phyloP scores from a whole-genome alignment of 2,329 filamentous ascomycete genomes.

The Fusarium concolor region DNA sequence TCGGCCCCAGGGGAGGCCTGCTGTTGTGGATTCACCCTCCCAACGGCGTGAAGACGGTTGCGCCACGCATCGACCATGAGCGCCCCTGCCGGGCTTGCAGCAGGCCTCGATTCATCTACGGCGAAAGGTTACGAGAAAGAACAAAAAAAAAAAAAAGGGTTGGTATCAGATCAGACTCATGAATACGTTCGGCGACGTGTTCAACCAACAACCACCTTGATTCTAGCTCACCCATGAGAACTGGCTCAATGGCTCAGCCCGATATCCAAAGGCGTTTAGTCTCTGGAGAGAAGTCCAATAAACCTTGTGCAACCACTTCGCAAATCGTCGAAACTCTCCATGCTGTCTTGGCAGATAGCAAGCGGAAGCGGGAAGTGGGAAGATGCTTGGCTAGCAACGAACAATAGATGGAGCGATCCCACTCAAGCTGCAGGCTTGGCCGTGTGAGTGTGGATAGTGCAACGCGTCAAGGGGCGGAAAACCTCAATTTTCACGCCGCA shows the following conservation, averaged over 20 bases:
- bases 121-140: constrained; percentile 1
- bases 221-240: background rate
- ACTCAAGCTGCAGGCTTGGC: constrained; percentile 28
- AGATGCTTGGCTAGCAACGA: constrained; percentile 20
- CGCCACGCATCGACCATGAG: constrained; percentile 31
- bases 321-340: constrained; percentile 16
- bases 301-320: constrained; percentile 32
- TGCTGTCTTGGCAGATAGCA: constrained; percentile 25
- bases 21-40: constrained; percentile 15
- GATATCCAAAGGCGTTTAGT: background rate
- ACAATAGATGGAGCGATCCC: constrained; percentile 1
- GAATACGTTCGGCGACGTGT: constrained; percentile 33
- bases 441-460: constrained; percentile 27
- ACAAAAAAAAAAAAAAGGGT: constrained; percentile 1
- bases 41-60: constrained; percentile 28
- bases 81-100: constrained; percentile 34
- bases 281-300: constrained; percentile 17
- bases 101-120: constrained; percentile 11
- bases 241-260: constrained; percentile 5
- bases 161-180: constrained; percentile 26
- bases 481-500: constrained; percentile 7
- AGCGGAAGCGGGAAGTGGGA: constrained; percentile 31
- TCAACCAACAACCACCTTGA: background rate
- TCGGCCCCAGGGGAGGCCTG: constrained; percentile 25
- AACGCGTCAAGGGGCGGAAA: constrained; percentile 41